These are phyloP conservation scores for Fusarium dlaminii DNA, from an alignment of 2,329 filamentous ascomycete species.

Conservation along the genomic window DNA sequence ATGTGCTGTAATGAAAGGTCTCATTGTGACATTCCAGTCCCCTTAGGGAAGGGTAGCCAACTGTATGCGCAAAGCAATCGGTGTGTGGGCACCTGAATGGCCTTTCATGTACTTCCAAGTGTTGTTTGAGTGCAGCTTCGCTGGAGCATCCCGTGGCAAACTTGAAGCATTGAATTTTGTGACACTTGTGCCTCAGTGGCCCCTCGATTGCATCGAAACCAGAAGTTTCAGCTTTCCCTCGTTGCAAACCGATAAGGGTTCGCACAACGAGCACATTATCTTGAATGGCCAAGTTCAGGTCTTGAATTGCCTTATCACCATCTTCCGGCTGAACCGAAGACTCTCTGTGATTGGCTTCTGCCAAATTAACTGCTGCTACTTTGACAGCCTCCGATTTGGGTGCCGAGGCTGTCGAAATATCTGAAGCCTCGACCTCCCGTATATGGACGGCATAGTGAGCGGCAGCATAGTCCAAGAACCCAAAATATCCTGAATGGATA, in stretches of 20 bases:
- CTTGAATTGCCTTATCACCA: fast-evolving
- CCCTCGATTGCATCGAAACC: fast-evolving
- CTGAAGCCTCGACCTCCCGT: fast-evolving
- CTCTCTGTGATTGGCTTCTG: fast-evolving
- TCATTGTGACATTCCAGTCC: not conserved
- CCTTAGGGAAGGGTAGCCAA: fast-evolving
- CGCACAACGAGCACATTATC: fast-evolving
- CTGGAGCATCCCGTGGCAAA: fast-evolving
- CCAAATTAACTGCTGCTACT: fast-evolving
- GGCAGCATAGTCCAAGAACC: not conserved
- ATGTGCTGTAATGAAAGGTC: fast-evolving
- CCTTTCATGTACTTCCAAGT: fast-evolving
- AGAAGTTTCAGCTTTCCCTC: fast-evolving
- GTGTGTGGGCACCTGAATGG: fast-evolving
- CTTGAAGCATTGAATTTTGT: not conserved
- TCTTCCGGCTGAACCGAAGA: fast-evolving
- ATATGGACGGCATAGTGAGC: not conserved
- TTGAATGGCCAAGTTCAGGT: fast-evolving
- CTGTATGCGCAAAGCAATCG: fast-evolving
- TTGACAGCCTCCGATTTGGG: fast-evolving
- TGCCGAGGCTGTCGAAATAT: fast-evolving
- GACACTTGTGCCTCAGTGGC: not conserved
- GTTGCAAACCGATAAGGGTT: fast-evolving
- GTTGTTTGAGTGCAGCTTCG: fast-evolving
- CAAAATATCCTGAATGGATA: not conserved